These are phyloP conservation scores for Hygrocybe punicea DNA, from an alignment of 768 basidiomycete genomes.

Conservation along the genomic window DNA sequence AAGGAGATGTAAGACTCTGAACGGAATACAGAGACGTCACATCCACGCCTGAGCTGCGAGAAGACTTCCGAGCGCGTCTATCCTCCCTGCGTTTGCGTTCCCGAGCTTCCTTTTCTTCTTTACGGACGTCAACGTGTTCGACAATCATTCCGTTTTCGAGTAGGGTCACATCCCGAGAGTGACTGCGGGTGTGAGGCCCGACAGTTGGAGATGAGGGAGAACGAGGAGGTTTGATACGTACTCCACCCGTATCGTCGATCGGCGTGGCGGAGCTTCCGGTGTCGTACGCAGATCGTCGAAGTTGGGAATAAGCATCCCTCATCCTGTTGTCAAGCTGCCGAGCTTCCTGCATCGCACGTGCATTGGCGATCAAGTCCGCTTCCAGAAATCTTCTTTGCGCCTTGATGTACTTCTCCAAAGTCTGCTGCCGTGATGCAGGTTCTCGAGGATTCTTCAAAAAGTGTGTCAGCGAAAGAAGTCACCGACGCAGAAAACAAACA, in stretches of 20 bases:
- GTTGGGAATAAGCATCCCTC: conserved; percentile 75
- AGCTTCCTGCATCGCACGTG: conserved; percentile 74
- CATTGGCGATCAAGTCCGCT: conserved; percentile 76
- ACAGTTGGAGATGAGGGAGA: conserved; percentile 41
- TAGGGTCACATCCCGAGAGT: conserved; percentile 71
- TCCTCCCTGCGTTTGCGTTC: conserved; percentile 70
- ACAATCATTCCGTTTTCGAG: conserved; percentile 88
- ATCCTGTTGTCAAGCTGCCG: conserved; percentile 70
- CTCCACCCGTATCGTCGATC: conserved; percentile 57
- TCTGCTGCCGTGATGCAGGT: conserved; percentile 78
- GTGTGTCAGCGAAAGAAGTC: conserved; percentile 12
- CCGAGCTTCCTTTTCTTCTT: conserved; percentile 71
- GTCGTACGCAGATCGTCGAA: conserved; percentile 77
- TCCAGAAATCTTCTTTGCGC: conserved; percentile 77
- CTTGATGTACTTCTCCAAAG: conserved; percentile 77
- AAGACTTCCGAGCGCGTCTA: conserved; percentile 68
- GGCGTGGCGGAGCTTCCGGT: conserved; percentile 46
- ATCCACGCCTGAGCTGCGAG: conserved; percentile 66
- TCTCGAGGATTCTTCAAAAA: conserved; percentile 79
- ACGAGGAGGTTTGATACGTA: conserved; percentile 67
- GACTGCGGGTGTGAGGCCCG: conserved; percentile 44
- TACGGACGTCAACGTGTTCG: conserved; percentile 80
- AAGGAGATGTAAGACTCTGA: conserved; percentile 48
- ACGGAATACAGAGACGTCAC: conserved; percentile 71
- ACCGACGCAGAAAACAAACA: conserved; percentile 13